Percentiles rank a stretch among this genome's conserved stretches.
phyloP scores from a whole-genome alignment of 2,329 filamentous ascomycete genomes.

The Pseudopyricularia javanii region DNA sequence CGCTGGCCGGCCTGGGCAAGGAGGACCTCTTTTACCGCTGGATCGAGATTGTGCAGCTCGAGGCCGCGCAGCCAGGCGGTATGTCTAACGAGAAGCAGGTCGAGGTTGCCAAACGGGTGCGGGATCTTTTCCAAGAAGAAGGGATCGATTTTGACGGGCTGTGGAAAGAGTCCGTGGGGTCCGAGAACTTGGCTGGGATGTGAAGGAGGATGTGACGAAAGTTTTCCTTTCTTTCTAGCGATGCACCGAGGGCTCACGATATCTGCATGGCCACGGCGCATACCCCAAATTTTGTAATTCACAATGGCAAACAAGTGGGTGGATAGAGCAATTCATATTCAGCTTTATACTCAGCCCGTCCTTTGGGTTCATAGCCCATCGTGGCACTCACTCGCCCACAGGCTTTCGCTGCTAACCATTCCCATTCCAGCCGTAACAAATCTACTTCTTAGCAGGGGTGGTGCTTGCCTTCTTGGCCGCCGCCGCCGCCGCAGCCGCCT shows the following conservation, averaged over 20 bases:
- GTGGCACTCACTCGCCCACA: too few species aligned
- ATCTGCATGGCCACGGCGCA: background rate
- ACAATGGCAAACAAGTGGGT: background rate
- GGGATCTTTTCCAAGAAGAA: constrained; percentile 60
- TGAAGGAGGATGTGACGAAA: background rate
- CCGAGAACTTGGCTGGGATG: constrained; percentile 19
- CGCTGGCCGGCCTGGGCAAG: constrained; percentile 63
- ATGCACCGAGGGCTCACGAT: background rate
- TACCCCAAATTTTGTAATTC: background rate
- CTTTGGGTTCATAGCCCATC: background rate
- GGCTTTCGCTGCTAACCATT: too few species aligned
- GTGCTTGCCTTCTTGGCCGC: constrained; percentile 18
- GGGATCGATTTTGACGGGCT: constrained; percentile 75
- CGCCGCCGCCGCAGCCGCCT: constrained; percentile 9
- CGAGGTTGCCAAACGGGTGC: constrained; percentile 60
- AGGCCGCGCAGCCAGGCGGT: constrained; percentile 65
- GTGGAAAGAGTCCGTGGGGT: constrained; percentile 52
- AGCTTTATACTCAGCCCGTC: background rate
- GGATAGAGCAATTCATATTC: background rate
- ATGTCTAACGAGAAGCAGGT: constrained; percentile 66
- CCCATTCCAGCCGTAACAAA: too few species aligned
- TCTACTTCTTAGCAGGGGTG: constrained; percentile 24
- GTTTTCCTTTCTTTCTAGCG: background rate
- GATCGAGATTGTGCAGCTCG: constrained; percentile 86
- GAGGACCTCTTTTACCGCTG: constrained; percentile 84